Percentiles rank a stretch among this genome's conserved stretches.
These are phyloP conservation scores for Lactarius quietus DNA, from an alignment of 768 basidiomycete species.

Conservation along the genomic window DNA sequence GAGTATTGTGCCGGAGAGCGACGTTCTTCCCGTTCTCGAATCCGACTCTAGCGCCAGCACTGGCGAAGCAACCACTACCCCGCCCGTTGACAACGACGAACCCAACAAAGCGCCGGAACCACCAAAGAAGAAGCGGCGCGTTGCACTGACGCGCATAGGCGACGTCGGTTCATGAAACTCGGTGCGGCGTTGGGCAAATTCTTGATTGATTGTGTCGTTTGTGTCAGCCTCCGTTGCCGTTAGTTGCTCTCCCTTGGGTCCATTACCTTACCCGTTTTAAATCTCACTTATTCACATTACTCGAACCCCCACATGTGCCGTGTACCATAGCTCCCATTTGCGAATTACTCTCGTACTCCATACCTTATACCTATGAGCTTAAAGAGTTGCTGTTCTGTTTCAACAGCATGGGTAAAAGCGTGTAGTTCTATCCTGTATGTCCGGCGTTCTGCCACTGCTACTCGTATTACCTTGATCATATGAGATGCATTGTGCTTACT, in stretches of 20 bases:
- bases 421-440: slow-evolving; percentile 14
- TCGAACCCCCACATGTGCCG: slow-evolving; percentile 3
- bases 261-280: background rate
- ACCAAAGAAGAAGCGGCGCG: slow-evolving; percentile 81
- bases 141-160: slow-evolving; percentile 68
- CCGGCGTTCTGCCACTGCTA: slow-evolving; percentile 1
- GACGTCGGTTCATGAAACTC: slow-evolving; percentile 35
- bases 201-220: background rate
- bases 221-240: background rate
- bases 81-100: slow-evolving; percentile 20
- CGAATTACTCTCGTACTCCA: slow-evolving; percentile 5
- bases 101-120: slow-evolving; percentile 44
- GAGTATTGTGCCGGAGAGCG: slow-evolving; percentile 1
- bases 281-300: slow-evolving; percentile 12
- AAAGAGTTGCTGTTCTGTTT: background rate
- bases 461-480: background rate
- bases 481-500: background rate
- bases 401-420: background rate
- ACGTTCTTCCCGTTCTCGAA: slow-evolving; percentile 17
- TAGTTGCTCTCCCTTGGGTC: background rate
- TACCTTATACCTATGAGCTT: slow-evolving; percentile 23
- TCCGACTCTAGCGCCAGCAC: slow-evolving; percentile 29
- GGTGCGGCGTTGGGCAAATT: background rate
- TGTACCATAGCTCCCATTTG: slow-evolving; percentile 16
- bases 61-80: background rate